Evolutionary conservation across 2,329 filamentous ascomycete species (phyloP).

Genomic region (Rhinocladiella mackenziei): DNA sequence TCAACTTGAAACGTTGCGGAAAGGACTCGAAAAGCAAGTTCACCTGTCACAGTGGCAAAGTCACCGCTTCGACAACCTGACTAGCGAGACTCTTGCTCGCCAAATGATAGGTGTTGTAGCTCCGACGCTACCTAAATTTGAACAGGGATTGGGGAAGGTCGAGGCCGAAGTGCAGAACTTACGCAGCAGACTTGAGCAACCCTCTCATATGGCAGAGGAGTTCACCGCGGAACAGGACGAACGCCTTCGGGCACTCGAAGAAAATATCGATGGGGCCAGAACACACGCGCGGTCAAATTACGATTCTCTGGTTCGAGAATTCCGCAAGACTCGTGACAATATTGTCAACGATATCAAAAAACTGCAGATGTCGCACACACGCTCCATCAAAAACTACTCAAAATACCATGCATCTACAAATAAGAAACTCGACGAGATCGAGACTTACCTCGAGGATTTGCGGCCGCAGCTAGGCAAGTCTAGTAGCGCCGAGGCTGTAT

Average conservation of each 20-base stretch:
- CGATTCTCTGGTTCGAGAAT: background rate
- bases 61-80: slow-evolving; percentile 19
- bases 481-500: no score
- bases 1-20: background rate
- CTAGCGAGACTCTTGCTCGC: slow-evolving; percentile 7
- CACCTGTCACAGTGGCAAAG: slow-evolving; percentile 11
- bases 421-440: background rate
- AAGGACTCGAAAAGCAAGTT: slow-evolving; percentile 4
- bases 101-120: slow-evolving; percentile 9
- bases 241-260: background rate
- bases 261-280: background rate
- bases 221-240: background rate
- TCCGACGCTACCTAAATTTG: slow-evolving; percentile 15
- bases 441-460: background rate
- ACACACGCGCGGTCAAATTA: background rate
- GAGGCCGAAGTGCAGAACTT: slow-evolving; percentile 1
- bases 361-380: background rate
- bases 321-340: background rate
- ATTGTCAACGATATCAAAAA: background rate
- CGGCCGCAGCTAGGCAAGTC: background rate
- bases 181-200: slow-evolving; percentile 3
- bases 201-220: background rate
- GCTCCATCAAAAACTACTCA: background rate
- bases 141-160: slow-evolving; percentile 11
- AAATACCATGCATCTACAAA: background rate